A percentile compares a stretch with the other conserved stretches of the same genome.
Evolutionary conservation across 805 yeast genomes (phyloP).

Genomic region (Teunomyces atbi): DNA sequence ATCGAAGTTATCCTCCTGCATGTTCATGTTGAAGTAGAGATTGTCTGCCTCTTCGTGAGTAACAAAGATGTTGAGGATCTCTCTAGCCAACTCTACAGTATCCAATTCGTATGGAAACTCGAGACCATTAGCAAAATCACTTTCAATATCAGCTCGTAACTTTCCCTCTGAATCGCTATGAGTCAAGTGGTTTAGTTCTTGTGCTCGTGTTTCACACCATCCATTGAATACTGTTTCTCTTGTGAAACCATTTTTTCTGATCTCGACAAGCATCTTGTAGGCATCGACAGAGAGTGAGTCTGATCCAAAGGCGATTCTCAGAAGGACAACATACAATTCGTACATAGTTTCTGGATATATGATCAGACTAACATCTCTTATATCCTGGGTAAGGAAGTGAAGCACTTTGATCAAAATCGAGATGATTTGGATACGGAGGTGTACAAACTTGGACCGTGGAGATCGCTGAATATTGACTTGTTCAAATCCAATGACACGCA

Average conservation of each 20-base stretch:
- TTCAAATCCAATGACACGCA: slow-evolving; percentile 46
- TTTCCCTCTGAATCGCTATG: slow-evolving; percentile 13
- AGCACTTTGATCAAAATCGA: slow-evolving; percentile 40
- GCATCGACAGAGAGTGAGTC: slow-evolving; percentile 42
- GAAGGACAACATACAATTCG: slow-evolving; percentile 50
- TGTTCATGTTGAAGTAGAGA: slow-evolving; percentile 64
- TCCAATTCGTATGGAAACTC: slow-evolving; percentile 62
- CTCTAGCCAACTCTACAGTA: slow-evolving; percentile 67
- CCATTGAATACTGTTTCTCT: slow-evolving; percentile 41
- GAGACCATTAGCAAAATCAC: slow-evolving; percentile 53
- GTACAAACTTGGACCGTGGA: slow-evolving; percentile 43
- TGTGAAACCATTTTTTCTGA: slow-evolving; percentile 31
- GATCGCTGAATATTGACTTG: slow-evolving; percentile 45
- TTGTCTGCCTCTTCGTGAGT: slow-evolving; percentile 81
- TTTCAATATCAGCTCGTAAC: slow-evolving; percentile 35
- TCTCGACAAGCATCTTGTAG: slow-evolving; percentile 28
- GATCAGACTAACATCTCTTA: slow-evolving; percentile 26
- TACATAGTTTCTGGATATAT: slow-evolving; percentile 40
- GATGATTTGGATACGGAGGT: slow-evolving; percentile 39
- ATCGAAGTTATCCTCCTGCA: slow-evolving; percentile 24
- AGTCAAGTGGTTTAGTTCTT: slow-evolving; percentile 32
- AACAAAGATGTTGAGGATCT: slow-evolving; percentile 62
- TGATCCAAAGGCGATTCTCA: slow-evolving; percentile 52
- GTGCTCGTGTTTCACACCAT: slow-evolving; percentile 42
- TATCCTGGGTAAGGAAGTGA: slow-evolving; percentile 35